Evolutionary conservation across 805 yeast species (phyloP).

Genomic region (Tetrapisispora phaffii): DNA sequence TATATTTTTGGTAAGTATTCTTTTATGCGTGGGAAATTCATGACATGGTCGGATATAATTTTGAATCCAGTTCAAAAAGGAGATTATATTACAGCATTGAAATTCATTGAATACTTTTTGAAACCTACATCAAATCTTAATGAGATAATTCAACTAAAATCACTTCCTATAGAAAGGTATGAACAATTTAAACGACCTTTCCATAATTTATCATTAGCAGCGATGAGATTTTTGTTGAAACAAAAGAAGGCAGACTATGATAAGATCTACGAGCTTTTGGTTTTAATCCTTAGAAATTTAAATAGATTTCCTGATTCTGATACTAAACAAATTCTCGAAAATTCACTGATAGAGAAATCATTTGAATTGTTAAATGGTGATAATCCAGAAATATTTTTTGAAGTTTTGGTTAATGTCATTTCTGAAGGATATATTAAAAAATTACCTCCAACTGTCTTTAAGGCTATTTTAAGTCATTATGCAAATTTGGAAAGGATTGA

Average conservation of each 20-base stretch:
- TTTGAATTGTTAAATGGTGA: conserved; percentile 9
- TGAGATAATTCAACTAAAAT: conserved; percentile 12
- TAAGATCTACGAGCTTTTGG: conserved; percentile 13
- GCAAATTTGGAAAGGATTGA: conserved; percentile 34
- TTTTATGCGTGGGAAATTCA: conserved; percentile 20
- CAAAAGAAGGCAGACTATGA: conserved; percentile 6
- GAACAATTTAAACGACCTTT: conserved; percentile 24
- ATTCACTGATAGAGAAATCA: conserved; percentile 8
- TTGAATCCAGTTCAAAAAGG: conserved; percentile 24
- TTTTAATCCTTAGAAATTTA: neutral
- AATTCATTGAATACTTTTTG: conserved; percentile 14
- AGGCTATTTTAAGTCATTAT: conserved; percentile 48
- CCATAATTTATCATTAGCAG: conserved; percentile 23
- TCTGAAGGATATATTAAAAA: conserved; percentile 35
- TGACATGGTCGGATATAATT: conserved; percentile 27
- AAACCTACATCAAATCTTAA: conserved; percentile 11
- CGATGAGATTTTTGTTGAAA: conserved; percentile 18
- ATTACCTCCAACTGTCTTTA: conserved; percentile 57
- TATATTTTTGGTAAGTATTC: conserved; percentile 20
- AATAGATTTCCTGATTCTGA: conserved; percentile 3
- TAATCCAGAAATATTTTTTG: conserved; percentile 37
- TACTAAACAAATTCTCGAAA: neutral
- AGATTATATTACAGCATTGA: conserved; percentile 22
- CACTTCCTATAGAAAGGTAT: conserved; percentile 9
- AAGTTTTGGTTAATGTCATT: conserved; percentile 43